Conservation (phyloP, 139 green algal genomes). For the Tetradesmus obliquus region DNA sequence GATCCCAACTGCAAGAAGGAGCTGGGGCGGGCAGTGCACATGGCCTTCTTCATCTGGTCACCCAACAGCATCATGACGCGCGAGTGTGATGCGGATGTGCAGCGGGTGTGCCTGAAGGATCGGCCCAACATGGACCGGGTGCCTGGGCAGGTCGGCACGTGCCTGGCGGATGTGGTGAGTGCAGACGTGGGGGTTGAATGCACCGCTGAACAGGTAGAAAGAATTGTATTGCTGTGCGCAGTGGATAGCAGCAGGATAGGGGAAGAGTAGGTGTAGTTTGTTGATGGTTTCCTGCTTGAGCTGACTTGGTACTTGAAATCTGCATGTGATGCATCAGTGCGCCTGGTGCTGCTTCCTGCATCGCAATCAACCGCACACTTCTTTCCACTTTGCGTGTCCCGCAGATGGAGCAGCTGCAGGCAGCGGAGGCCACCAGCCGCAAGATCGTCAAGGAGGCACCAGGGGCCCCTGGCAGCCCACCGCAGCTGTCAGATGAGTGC, state of each 20-base stretch:
- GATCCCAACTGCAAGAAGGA: constrained; percentile 73
- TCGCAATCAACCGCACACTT: too few relatives aligned
- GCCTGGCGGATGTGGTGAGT: constrained; percentile 75
- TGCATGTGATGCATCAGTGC: too few relatives aligned
- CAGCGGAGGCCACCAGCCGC: constrained; percentile 36
- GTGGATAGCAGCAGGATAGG: too few relatives aligned
- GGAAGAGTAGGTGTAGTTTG: too few relatives aligned
- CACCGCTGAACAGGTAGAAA: background rate
- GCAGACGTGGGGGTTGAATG: background rate
- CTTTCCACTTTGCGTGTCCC: too few relatives aligned
- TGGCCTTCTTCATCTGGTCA: constrained; percentile 88
- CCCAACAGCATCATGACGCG: constrained; percentile 68
- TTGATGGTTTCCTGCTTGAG: too few relatives aligned
- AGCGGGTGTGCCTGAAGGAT: constrained; percentile 60
- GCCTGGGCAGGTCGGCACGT: constrained; percentile 76
- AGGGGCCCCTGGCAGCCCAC: background rate
- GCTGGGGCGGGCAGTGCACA: constrained; percentile 82
- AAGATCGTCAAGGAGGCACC: constrained; percentile 36
- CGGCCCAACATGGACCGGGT: constrained; percentile 65
- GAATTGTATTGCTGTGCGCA: too few relatives aligned
- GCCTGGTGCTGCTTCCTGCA: too few relatives aligned
- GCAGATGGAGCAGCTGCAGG: constrained; percentile 39
- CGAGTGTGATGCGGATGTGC: constrained; percentile 80
- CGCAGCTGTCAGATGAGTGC: constrained; percentile 57
- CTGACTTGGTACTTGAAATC: too few relatives aligned